Evolutionary conservation across 2,329 filamentous ascomycete species (phyloP).

Genomic region (Acarospora socialis): DNA sequence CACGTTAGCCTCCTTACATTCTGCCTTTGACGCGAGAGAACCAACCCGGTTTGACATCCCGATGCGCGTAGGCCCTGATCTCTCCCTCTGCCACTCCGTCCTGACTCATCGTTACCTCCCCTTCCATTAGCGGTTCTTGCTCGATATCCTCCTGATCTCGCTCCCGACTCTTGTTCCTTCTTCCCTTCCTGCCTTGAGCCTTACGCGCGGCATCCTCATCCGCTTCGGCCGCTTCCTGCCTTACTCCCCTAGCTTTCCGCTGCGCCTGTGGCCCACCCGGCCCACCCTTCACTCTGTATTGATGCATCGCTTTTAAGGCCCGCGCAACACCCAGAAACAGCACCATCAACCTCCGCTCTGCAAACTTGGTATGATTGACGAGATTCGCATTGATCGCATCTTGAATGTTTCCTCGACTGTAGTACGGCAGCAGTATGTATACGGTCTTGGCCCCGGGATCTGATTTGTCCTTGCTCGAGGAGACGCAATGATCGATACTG

Average conservation of each 20-base stretch:
- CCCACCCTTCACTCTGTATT: conserved; percentile 54
- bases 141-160: conserved; percentile 60
- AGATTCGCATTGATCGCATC: conserved; percentile 98
- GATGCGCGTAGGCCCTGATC: conserved; percentile 72
- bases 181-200: conserved; percentile 27
- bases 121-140: conserved; percentile 70
- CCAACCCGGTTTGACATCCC: conserved; percentile 91
- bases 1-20: neutral
- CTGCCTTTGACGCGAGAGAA: conserved; percentile 1
- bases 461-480: conserved; percentile 41
- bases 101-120: conserved; percentile 53
- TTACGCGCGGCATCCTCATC: conserved; percentile 31
- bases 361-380: conserved; percentile 84
- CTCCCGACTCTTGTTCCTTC: conserved; percentile 34
- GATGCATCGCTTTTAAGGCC: conserved; percentile 80
- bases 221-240: conserved; percentile 40
- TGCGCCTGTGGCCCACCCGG: conserved; percentile 36
- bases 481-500: conserved; percentile 67
- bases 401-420: conserved; percentile 85
- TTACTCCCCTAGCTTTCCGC: conserved; percentile 40
- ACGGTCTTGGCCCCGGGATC: conserved; percentile 69
- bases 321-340: conserved; percentile 85
- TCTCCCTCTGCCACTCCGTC: conserved; percentile 55
- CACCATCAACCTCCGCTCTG: conserved; percentile 74
- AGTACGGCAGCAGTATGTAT: conserved; percentile 92